Evolutionary conservation across 176 grass and related monocot genomes (phyloP).

Genomic region (Triticum dicoccoides): DNA sequence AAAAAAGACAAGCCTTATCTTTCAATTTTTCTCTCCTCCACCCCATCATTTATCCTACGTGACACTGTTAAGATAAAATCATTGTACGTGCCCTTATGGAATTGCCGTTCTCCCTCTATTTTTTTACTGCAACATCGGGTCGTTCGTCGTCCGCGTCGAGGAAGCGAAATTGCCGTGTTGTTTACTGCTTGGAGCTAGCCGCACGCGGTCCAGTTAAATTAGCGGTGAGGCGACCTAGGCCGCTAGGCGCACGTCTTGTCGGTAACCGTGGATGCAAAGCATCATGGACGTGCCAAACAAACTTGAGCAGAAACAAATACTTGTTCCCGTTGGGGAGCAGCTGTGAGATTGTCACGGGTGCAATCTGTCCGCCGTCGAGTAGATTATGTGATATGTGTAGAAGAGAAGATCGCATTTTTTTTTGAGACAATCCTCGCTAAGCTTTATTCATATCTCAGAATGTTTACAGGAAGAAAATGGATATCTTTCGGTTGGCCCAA

Average conservation of each 20-base stretch:
- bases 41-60: too few species aligned
- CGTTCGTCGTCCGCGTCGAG: background rate
- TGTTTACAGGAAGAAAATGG: too few species aligned
- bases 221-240: slow-evolving; percentile 5
- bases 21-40: too few species aligned
- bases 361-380: background rate
- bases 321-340: too few species aligned
- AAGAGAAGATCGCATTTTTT: too few species aligned
- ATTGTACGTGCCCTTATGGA: background rate
- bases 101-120: background rate
- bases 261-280: background rate
- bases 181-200: slow-evolving; percentile 1
- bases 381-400: too few species aligned
- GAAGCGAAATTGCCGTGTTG: background rate
- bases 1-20: too few species aligned
- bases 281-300: background rate
- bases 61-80: too few species aligned
- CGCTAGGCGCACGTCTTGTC: slow-evolving; percentile 11
- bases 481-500: too few species aligned
- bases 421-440: too few species aligned
- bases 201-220: background rate
- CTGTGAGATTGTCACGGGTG: background rate
- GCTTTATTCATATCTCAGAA: too few species aligned
- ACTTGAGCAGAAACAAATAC: too few species aligned
- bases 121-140: background rate